Conservation (phyloP, 768 basidiomycete species). For the Boletus tomentosulus region DNA sequence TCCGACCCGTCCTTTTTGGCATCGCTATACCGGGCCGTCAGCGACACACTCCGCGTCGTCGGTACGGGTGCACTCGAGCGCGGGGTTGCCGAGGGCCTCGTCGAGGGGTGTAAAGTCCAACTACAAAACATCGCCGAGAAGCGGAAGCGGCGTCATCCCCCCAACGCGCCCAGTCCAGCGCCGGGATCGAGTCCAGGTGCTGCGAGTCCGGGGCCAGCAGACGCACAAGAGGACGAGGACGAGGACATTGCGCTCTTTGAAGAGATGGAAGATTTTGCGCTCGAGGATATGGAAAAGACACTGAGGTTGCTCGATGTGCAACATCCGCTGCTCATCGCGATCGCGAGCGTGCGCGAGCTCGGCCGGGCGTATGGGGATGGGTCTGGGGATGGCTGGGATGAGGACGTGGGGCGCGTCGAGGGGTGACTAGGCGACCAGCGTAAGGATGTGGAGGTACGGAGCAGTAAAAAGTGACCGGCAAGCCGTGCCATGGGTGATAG, state of each 20-base stretch:
- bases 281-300: conserved; percentile 76
- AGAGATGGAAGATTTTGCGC: conserved; percentile 78
- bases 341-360: conserved; percentile 68
- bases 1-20: conserved; percentile 73
- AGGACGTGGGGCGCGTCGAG: no score
- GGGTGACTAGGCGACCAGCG: no score
- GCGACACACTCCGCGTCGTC: conserved; percentile 56
- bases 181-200: background rate
- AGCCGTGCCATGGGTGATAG: no score
- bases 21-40: conserved; percentile 69
- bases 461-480: no score
- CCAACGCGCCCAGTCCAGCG: background rate
- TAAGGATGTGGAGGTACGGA: no score
- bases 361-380: conserved; percentile 28
- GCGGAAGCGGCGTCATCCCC: conserved; percentile 48
- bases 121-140: conserved; percentile 65
- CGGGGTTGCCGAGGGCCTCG: conserved; percentile 49
- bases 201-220: background rate
- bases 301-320: conserved; percentile 50
- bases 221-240: conserved; percentile 42
- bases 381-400: background rate
- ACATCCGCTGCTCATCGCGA: conserved; percentile 64
- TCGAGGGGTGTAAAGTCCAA: conserved; percentile 71
- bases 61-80: conserved; percentile 51
- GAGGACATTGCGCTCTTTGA: conserved; percentile 71